These are phyloP conservation scores for Penicillium bovifimosum DNA, from an alignment of 495 filamentous ascomycete genomes.

Conservation along the genomic window DNA sequence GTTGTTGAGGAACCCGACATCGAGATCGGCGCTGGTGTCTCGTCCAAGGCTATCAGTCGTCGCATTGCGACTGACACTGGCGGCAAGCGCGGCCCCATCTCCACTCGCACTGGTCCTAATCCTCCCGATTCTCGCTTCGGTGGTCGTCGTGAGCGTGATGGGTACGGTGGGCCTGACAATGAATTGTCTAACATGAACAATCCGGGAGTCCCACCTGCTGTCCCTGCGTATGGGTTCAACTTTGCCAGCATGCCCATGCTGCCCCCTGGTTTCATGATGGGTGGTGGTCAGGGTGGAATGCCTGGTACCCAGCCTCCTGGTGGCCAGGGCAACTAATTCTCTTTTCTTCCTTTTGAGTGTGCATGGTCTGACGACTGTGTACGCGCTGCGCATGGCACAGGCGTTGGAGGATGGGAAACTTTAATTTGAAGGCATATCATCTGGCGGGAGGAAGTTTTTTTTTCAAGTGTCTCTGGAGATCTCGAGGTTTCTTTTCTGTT, in stretches of 20 bases:
- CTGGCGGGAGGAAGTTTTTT: neutral
- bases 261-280: conserved; percentile 58
- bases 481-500: neutral
- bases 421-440: neutral
- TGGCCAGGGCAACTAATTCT: conserved; percentile 35
- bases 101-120: conserved; percentile 47
- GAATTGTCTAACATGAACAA: conserved; percentile 44
- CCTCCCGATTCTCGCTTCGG: conserved; percentile 37
- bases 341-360: conserved; percentile 1
- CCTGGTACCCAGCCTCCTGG: conserved; percentile 40
- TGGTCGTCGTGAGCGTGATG: conserved; percentile 30
- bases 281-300: conserved; percentile 35
- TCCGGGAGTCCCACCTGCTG: conserved; percentile 53
- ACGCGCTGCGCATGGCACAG: neutral
- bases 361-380: conserved; percentile 2
- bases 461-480: neutral
- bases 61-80: conserved; percentile 75
- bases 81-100: conserved; percentile 67
- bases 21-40: conserved; percentile 95
- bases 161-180: conserved; percentile 14
- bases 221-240: conserved; percentile 64
- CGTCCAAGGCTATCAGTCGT: conserved; percentile 87
- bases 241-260: conserved; percentile 66
- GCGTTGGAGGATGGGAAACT: conserved; percentile 1
- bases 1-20: conserved; percentile 97